Conservation (phyloP, 1,284 basidiomycete species). For the Rhodotorula sp. region DNA sequence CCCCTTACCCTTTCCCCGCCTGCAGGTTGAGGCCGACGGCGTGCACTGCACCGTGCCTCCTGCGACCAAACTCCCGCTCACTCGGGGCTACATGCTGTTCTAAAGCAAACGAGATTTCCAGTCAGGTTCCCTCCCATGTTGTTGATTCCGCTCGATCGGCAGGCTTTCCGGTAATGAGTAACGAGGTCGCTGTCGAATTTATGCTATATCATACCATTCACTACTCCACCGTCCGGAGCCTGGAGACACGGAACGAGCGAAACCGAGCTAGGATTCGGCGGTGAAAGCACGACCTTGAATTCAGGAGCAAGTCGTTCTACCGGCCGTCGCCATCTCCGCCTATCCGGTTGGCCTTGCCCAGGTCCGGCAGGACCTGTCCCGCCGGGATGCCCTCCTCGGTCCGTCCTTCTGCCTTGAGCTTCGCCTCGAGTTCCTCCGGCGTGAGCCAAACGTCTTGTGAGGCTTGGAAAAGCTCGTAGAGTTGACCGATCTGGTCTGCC, state of each 20-base stretch:
- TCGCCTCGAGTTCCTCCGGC: conserved; percentile 17
- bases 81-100: conserved; percentile 47
- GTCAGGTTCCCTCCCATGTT: no score
- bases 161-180: no score
- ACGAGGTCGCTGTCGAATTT: no score
- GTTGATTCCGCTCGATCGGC: no score
- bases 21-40: conserved; percentile 76
- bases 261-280: not conserved
- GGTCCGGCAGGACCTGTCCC: conserved; percentile 22
- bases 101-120: not conserved
- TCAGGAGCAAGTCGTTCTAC: not conserved
- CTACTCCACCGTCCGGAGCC: not conserved
- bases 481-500: conserved; percentile 82
- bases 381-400: conserved; percentile 22
- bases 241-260: not conserved
- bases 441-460: conserved; percentile 60
- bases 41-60: conserved; percentile 71
- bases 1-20: not conserved
- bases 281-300: not conserved
- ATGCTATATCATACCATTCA: not conserved
- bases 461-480: conserved; percentile 88
- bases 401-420: conserved; percentile 6
- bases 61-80: conserved; percentile 68
- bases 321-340: not conserved
- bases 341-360: conserved; percentile 17